These are phyloP conservation scores for Colletotrichum karsti DNA, from an alignment of 2,329 filamentous ascomycete genomes.

Conservation along the genomic window DNA sequence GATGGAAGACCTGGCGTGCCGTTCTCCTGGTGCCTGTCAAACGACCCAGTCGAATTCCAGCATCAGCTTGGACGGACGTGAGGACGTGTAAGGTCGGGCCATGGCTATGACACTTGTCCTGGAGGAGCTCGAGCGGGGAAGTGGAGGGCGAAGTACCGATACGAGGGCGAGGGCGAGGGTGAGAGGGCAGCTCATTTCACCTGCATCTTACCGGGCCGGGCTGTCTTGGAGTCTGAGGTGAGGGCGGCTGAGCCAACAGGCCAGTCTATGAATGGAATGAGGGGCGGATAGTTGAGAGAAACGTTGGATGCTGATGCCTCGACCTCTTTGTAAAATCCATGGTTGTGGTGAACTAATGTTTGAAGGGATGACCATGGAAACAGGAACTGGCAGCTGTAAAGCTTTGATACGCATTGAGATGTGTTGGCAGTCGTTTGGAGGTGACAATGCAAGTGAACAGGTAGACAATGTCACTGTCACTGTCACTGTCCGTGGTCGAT, in stretches of 20 bases:
- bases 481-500: background rate
- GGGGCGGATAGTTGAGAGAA: background rate
- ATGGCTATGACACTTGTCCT: background rate
- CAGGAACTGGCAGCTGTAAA: background rate
- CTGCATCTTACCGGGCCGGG: background rate
- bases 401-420: background rate
- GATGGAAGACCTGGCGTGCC: constrained; percentile 17
- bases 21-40: background rate
- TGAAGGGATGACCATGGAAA: background rate
- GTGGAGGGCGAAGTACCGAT: background rate
- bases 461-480: no score
- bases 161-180: constrained; percentile 13
- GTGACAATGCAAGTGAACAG: no score
- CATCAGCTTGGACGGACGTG: no score
- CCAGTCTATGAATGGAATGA: background rate
- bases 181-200: background rate
- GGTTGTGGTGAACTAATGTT: no score
- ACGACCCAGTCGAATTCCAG: background rate
- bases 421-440: background rate
- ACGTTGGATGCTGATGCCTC: no score
- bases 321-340: no score
- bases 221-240: constrained; percentile 1
- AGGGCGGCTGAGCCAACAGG: constrained; percentile 15
- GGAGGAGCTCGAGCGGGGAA: background rate
- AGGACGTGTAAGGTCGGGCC: background rate